Conservation (phyloP, 371 early-diverging fungal species). For the Amoeboaphelidium protococcarum region DNA sequence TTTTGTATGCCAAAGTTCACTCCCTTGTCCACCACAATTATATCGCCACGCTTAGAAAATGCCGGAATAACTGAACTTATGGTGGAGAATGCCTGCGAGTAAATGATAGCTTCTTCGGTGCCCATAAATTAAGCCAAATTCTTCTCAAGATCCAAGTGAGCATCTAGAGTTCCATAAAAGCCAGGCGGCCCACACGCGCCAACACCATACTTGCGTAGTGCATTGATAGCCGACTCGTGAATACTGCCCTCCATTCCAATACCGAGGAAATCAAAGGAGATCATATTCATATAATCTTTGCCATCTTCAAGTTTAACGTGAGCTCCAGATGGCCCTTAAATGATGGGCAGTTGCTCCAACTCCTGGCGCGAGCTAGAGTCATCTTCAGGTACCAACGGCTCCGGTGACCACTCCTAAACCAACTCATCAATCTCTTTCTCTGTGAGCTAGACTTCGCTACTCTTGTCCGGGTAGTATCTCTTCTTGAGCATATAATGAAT, state of each 20-base stretch:
- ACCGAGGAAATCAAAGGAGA: slow-evolving; percentile 65
- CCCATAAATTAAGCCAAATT: slow-evolving; percentile 68
- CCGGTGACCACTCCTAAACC: slow-evolving; percentile 85
- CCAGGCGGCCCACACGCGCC: slow-evolving; percentile 96
- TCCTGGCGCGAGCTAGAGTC: slow-evolving; percentile 40
- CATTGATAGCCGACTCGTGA: slow-evolving; percentile 55
- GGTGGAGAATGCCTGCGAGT: slow-evolving; percentile 89
- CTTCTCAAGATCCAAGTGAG: slow-evolving; percentile 87
- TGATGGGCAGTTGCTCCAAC: slow-evolving; percentile 44
- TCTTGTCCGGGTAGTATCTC: slow-evolving; percentile 58
- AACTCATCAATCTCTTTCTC: slow-evolving; percentile 80
- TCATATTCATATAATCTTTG: slow-evolving; percentile 37
- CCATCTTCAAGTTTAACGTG: slow-evolving; percentile 14
- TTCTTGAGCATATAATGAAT: slow-evolving; percentile 61
- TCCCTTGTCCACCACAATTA: slow-evolving; percentile 78
- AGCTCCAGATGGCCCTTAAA: slow-evolving; percentile 26
- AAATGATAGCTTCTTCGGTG: slow-evolving; percentile 72
- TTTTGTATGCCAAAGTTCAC: slow-evolving; percentile 68
- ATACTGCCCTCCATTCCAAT: slow-evolving; percentile 28
- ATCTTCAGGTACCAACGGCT: slow-evolving; percentile 61
- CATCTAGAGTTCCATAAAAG: slow-evolving; percentile 98
- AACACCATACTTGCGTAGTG: slow-evolving; percentile 87
- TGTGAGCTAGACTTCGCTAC: slow-evolving; percentile 47
- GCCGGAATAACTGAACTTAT: slow-evolving; percentile 87
- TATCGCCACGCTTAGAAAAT: slow-evolving; percentile 89